Base-by-base conservation (phyloP, 2,329 filamentous ascomycete species). In the Ceratocystis alfenasii region DNA sequence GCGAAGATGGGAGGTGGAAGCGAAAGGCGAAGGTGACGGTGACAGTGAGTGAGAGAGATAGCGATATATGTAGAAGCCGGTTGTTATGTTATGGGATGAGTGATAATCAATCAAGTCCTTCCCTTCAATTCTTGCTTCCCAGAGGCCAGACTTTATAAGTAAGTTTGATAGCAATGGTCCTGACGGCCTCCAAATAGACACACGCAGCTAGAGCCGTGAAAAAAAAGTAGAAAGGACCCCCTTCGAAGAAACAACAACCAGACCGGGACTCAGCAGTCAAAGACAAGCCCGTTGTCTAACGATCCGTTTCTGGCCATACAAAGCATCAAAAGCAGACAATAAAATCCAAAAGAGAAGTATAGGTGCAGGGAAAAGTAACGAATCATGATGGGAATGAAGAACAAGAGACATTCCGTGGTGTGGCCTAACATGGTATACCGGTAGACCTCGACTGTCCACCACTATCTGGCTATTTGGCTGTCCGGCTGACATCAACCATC, bases 251-350 rank as follows among this genome's bases (percentile, higher is more conserved):
- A 59, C 55, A 59, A 59, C 7, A 59, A 7, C 36, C n/a, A 8
- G 55, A 10, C 55, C 12, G 17, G 55, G 25, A 33, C 28, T 33
- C 55, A 59, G 55, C 10, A 59, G 36, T 36, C 12, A 59, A 59
- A 59, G 55, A 59, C 55, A 59, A 59, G 55, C 55, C 28, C 36
- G 25, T n/a, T 59, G 55, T 59, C 55, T 17, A 59, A 59, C 55
- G 33, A n/a, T 33, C 28, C 5, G 25, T 25, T 59, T 59, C 55
- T 10, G 55, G 28, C 25, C 12, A 30, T 36, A 28, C 12, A 33
- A 59, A 17, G 12, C 55, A 33, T 7, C 17, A 59, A 59, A 28
- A 17, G 33, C 17, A 25, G 55, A 59, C 55, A 59, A 59, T 59
- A 36, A 2, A 10, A 36, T 28, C 25, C 28, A 36, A 33, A 59